Conservation (phyloP, 352 stramenopile species). For the Phytophthora crassamura region DNA sequence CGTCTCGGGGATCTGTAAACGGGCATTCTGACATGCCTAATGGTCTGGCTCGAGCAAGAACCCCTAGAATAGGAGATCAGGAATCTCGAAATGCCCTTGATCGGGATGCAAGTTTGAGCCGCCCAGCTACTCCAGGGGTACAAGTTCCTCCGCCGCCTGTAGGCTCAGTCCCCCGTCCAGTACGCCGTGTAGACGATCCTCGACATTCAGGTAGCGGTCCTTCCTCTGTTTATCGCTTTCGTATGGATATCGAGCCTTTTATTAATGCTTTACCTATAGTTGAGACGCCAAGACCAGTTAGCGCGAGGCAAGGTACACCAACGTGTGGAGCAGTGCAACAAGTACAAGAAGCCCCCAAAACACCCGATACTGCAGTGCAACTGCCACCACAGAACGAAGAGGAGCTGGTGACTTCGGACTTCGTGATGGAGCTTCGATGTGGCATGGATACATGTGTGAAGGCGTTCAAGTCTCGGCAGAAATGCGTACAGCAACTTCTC, state of each 20-base stretch:
- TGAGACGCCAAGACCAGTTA: conserved; percentile 11
- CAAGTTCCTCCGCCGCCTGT: conserved; percentile 9
- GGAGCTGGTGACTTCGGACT: conserved; percentile 60
- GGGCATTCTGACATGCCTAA: conserved; percentile 1
- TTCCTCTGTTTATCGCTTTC: not conserved
- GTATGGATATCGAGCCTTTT: not conserved
- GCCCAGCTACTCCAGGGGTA: conserved; percentile 37
- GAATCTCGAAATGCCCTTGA: conserved; percentile 19
- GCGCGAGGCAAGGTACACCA: conserved; percentile 9
- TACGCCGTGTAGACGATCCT: conserved; percentile 30
- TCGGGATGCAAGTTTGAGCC: conserved; percentile 24
- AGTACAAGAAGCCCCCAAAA: conserved; percentile 2
- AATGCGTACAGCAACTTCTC: conserved; percentile 75
- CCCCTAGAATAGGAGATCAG: conserved; percentile 4
- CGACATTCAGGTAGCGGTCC: conserved; percentile 15
- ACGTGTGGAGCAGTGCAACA: not conserved
- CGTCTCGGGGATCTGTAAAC: not conserved
- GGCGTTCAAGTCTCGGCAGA: conserved; percentile 71
- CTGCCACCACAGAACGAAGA: conserved; percentile 20
- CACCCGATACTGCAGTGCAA: conserved; percentile 5
- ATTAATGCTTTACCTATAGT: conserved; percentile 20
- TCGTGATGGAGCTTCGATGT: conserved; percentile 83
- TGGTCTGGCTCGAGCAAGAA: conserved; percentile 6
- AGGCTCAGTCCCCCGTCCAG: conserved; percentile 22
- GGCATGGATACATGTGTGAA: conserved; percentile 88